Evolutionary conservation across 257 asterid species (phyloP).

Genomic region (Nicotiana obtusifolia): DNA sequence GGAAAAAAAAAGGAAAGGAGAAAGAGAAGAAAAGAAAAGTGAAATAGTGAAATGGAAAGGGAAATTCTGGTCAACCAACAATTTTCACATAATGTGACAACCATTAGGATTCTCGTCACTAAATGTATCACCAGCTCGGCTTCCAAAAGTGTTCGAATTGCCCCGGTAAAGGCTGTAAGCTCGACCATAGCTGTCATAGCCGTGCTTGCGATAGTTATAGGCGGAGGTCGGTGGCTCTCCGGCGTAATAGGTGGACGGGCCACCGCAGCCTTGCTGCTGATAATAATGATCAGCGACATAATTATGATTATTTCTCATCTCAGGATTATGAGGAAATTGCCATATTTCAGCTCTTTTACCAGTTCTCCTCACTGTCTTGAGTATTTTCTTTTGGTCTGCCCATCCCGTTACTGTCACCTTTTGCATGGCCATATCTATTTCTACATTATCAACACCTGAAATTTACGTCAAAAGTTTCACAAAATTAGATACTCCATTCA

Average conservation of each 20-base stretch:
- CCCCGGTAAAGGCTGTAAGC: conserved; percentile 2
- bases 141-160: conserved; percentile 44
- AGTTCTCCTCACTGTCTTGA: conserved; percentile 50
- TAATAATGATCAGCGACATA: conserved; percentile 25
- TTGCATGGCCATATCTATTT: conserved; percentile 68
- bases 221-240: conserved; percentile 42
- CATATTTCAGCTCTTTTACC: conserved; percentile 71
- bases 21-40: too few species aligned
- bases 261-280: conserved; percentile 29
- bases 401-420: conserved; percentile 70
- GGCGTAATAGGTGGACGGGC: conserved; percentile 31
- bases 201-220: conserved; percentile 79
- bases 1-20: too few species aligned
- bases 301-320: conserved; percentile 35
- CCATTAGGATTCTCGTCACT: conserved; percentile 66
- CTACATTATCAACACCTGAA: conserved; percentile 63
- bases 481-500: background rate
- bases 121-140: conserved; percentile 45
- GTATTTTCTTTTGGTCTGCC: conserved; percentile 62
- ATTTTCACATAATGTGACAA: conserved; percentile 49
- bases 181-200: conserved; percentile 33
- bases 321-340: conserved; percentile 56
- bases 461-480: background rate
- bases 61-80: background rate
- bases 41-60: background rate